phyloP scores from a whole-genome alignment of 495 filamentous ascomycete species.

The Lepidopterella palustris region DNA sequence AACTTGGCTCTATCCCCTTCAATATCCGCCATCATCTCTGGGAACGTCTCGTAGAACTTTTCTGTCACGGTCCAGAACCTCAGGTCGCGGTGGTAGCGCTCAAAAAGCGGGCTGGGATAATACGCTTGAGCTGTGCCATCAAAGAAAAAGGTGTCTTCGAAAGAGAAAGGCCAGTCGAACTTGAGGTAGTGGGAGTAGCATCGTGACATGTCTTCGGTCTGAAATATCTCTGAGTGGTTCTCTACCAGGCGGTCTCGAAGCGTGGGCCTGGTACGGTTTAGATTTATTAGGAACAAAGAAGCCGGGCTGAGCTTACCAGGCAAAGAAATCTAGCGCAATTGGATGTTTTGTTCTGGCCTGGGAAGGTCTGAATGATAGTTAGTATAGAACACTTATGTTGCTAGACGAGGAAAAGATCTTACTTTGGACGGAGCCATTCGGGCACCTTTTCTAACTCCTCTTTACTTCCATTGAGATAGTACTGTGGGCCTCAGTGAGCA shows the following conservation, averaged over 20 bases:
- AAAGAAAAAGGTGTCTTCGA: conserved; percentile 22
- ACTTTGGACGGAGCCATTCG: conserved; percentile 16
- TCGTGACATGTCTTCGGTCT: conserved; percentile 9
- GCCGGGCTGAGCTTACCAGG: background rate
- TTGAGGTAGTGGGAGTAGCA: conserved; percentile 20
- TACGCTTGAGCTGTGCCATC: conserved; percentile 4
- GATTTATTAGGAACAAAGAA: background rate
- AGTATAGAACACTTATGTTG: too few relatives aligned
- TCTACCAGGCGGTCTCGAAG: conserved; percentile 19
- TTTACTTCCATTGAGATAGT: conserved; percentile 20
- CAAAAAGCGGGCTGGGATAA: conserved; percentile 17
- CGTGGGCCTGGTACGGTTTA: conserved; percentile 3
- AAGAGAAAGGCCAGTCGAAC: conserved; percentile 24
- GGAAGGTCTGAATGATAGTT: background rate
- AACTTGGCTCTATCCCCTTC: conserved; percentile 7
- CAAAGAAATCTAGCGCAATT: conserved; percentile 20
- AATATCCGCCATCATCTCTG: conserved; percentile 18
- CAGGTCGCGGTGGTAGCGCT: conserved; percentile 16
- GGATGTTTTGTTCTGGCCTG: conserved; percentile 18
- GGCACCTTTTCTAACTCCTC: conserved; percentile 17
- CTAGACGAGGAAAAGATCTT: background rate
- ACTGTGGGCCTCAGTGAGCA: conserved; percentile 4
- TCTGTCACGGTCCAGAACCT: conserved; percentile 17
- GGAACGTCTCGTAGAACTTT: conserved; percentile 15
- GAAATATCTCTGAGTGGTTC: conserved; percentile 9